phyloP scores from a whole-genome alignment of 306 rosid species.

The Ormosia semicastrata region DNA sequence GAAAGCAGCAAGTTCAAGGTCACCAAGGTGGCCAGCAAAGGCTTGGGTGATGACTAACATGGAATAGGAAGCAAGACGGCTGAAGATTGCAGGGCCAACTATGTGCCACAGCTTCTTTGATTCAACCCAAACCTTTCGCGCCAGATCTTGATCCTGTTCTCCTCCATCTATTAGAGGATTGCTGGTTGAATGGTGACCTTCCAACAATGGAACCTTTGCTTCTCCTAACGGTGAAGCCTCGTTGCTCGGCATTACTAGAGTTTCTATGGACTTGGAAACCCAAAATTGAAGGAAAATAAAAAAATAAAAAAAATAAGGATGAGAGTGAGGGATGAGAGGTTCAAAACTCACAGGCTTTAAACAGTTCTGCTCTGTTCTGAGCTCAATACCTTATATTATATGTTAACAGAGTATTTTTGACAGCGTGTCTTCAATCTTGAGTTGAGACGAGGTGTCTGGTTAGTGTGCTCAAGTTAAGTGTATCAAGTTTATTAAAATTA shows the following conservation, averaged over 20 bases:
- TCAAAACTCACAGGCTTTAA: background rate
- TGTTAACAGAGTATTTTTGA: too few relatives aligned
- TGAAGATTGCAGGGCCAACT: conserved; percentile 69
- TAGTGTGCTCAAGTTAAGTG: too few relatives aligned
- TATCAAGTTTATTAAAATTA: too few relatives aligned
- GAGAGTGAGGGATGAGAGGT: background rate
- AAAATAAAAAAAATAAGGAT: background rate
- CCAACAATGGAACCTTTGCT: conserved; percentile 42
- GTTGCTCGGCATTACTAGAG: conserved; percentile 22
- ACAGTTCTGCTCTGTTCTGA: background rate
- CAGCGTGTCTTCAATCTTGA: background rate
- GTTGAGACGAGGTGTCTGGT: background rate
- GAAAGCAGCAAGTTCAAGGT: conserved; percentile 68
- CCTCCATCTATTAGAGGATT: background rate
- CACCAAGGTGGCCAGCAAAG: conserved; percentile 79
- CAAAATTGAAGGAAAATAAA: background rate
- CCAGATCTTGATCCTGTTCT: conserved; percentile 11
- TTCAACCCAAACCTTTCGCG: conserved; percentile 44
- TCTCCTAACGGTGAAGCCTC: conserved; percentile 31
- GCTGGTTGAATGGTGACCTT: background rate
- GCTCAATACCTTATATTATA: background rate
- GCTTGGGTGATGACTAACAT: conserved; percentile 73
- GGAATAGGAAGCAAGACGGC: conserved; percentile 51
- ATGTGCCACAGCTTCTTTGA: conserved; percentile 81
- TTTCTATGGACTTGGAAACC: background rate